These are phyloP conservation scores for Hevea brasiliensis DNA, from an alignment of 345 rosid genomes.

Conservation along the genomic window DNA sequence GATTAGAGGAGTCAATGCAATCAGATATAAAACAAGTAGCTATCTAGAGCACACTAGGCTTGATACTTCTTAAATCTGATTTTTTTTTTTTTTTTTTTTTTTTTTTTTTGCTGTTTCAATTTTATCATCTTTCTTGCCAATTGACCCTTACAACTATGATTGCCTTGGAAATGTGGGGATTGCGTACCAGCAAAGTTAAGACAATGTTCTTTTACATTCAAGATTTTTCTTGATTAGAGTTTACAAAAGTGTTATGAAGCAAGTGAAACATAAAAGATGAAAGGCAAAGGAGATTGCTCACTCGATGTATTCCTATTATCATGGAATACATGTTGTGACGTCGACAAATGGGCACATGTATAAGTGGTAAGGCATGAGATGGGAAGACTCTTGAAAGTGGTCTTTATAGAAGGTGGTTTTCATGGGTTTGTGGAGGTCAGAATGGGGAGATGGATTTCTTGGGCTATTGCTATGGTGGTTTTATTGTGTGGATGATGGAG, in stretches of 20 bases:
- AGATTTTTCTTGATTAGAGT: neutral
- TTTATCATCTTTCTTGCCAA: constrained; percentile 61
- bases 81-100: constrained; percentile 17
- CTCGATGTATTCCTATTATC: too few relatives aligned
- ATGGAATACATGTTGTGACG: too few relatives aligned
- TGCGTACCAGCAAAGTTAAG: constrained; percentile 82
- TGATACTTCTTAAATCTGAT: constrained; percentile 83
- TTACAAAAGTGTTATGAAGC: neutral
- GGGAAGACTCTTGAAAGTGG: too few relatives aligned
- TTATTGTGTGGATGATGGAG: too few relatives aligned
- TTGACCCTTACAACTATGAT: constrained; percentile 71
- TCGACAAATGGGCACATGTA: too few relatives aligned
- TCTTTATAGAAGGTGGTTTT: too few relatives aligned
- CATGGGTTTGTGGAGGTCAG: too few relatives aligned
- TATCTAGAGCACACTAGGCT: constrained; percentile 86
- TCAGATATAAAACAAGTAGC: constrained; percentile 70
- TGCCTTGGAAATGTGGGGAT: constrained; percentile 93
- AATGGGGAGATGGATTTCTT: too few relatives aligned
- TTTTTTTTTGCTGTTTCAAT: constrained; percentile 54
- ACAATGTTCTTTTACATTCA: neutral
- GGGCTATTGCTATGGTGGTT: too few relatives aligned
- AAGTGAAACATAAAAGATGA: too few relatives aligned
- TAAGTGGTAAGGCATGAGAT: too few relatives aligned
- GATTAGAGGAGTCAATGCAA: constrained; percentile 70
- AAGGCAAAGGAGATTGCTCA: too few relatives aligned